phyloP scores from a whole-genome alignment of 768 basidiomycete genomes.

The Phallus indusiatus region DNA sequence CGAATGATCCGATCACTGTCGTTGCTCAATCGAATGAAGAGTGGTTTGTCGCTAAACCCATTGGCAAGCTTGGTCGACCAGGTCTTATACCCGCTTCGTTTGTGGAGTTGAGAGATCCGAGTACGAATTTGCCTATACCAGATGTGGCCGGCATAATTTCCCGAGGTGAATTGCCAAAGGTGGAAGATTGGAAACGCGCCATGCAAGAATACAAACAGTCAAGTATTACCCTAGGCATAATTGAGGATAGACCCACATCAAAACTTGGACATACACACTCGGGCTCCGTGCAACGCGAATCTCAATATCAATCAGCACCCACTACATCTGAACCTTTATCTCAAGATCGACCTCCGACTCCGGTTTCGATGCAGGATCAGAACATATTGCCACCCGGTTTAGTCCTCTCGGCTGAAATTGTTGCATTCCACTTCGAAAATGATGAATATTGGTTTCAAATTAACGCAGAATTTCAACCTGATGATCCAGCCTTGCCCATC shows the following conservation, averaged over 20 bases:
- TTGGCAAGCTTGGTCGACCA: conserved; percentile 87
- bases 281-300: conserved; percentile 11
- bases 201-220: conserved; percentile 94
- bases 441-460: conserved; percentile 97
- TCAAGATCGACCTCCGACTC: conserved; percentile 6
- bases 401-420: conserved; percentile 77
- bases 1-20: conserved; percentile 90
- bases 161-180: conserved; percentile 79
- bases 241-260: conserved; percentile 51
- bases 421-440: conserved; percentile 96
- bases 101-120: conserved; percentile 91
- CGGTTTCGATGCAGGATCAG: conserved; percentile 20
- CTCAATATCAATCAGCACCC: conserved; percentile 6
- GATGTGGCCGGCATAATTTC: conserved; percentile 77
- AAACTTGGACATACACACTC: conserved; percentile 30
- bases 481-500: conserved; percentile 50
- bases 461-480: conserved; percentile 82
- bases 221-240: conserved; percentile 87
- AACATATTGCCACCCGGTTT: conserved; percentile 70
- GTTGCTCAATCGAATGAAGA: conserved; percentile 99
- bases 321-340: neutral
- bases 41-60: conserved; percentile 99
- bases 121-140: conserved; percentile 67
- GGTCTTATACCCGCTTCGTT: conserved; percentile 96
- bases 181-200: conserved; percentile 98